These are phyloP conservation scores for Platismatia glauca DNA, from an alignment of 495 filamentous ascomycete genomes.

Conservation along the genomic window DNA sequence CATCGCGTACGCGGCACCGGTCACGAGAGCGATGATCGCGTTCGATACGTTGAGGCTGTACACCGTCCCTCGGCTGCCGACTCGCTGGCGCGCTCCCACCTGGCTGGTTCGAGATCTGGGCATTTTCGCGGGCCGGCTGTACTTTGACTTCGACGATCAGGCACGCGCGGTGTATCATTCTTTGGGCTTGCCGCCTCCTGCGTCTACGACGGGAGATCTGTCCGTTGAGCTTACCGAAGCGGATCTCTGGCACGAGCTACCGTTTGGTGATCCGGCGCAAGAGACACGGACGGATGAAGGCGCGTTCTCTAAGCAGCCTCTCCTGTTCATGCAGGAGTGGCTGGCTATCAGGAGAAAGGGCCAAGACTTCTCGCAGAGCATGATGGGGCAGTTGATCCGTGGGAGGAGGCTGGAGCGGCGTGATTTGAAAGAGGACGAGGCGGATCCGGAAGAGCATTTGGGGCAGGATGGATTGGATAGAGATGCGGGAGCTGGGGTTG, in stretches of 20 bases:
- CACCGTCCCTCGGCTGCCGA: slow-evolving; percentile 36
- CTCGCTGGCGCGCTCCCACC: background rate
- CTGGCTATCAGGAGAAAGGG: slow-evolving; percentile 18
- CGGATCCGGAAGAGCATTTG: too few relatives aligned
- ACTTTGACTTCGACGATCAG: slow-evolving; percentile 42
- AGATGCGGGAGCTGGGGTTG: background rate
- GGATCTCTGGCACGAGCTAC: slow-evolving; percentile 10
- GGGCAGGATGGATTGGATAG: background rate
- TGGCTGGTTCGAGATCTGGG: slow-evolving; percentile 36
- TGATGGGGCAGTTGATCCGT: slow-evolving; percentile 17
- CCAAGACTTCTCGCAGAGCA: slow-evolving; percentile 17
- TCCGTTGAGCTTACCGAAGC: background rate
- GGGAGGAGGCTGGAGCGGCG: slow-evolving; percentile 4
- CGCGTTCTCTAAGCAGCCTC: slow-evolving; percentile 6
- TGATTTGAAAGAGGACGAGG: background rate
- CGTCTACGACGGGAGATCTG: too few relatives aligned
- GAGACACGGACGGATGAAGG: background rate
- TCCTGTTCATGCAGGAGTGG: slow-evolving; percentile 21
- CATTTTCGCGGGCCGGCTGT: slow-evolving; percentile 47
- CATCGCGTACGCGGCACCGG: slow-evolving; percentile 43
- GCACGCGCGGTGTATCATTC: slow-evolving; percentile 20
- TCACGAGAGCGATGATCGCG: slow-evolving; percentile 43
- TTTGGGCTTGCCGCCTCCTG: slow-evolving; percentile 21
- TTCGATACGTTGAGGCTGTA: slow-evolving; percentile 45
- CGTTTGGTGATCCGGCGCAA: background rate